Evolutionary conservation across 805 yeast genomes (phyloP).

Genomic region (Hagleromyces aurorensis): DNA sequence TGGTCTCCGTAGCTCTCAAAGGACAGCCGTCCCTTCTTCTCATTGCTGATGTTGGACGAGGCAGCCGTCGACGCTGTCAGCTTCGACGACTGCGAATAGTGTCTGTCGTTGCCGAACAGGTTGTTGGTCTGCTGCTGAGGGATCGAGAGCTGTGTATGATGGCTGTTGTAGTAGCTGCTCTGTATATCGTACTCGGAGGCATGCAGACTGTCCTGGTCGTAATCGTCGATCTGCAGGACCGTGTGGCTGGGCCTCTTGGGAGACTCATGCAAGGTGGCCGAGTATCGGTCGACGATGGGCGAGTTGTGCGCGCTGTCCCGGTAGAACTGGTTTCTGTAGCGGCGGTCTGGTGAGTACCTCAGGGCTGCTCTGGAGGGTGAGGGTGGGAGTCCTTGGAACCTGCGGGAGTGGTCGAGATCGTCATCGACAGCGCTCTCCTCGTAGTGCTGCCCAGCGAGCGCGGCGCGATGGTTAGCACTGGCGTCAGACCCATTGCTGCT

Average conservation of each 20-base stretch:
- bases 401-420: slow-evolving; percentile 20
- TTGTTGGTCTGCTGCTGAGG: slow-evolving; percentile 6
- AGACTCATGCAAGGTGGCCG: slow-evolving; percentile 61
- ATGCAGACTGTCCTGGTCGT: slow-evolving; percentile 33
- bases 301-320: slow-evolving; percentile 27
- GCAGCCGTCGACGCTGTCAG: slow-evolving; percentile 22
- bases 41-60: slow-evolving; percentile 17
- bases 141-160: slow-evolving; percentile 7
- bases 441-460: slow-evolving; percentile 1
- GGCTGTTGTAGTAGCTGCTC: slow-evolving; percentile 17
- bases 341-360: slow-evolving; percentile 35
- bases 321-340: slow-evolving; percentile 26
- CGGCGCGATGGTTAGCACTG: slow-evolving; percentile 2
- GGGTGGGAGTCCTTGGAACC: slow-evolving; percentile 30
- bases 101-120: slow-evolving; percentile 11
- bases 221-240: slow-evolving; percentile 40
- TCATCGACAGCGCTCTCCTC: slow-evolving; percentile 12
- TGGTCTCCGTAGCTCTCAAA: slow-evolving; percentile 42
- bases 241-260: slow-evolving; percentile 54
- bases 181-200: slow-evolving; percentile 18
- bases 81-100: slow-evolving; percentile 17
- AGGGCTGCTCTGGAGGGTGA: slow-evolving; percentile 37
- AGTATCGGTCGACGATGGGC: slow-evolving; percentile 47
- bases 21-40: slow-evolving; percentile 42
- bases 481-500: slow-evolving; percentile 16